Base-by-base conservation (phyloP, 345 rosid genomes). In the Dipteronia sinensis region DNA sequence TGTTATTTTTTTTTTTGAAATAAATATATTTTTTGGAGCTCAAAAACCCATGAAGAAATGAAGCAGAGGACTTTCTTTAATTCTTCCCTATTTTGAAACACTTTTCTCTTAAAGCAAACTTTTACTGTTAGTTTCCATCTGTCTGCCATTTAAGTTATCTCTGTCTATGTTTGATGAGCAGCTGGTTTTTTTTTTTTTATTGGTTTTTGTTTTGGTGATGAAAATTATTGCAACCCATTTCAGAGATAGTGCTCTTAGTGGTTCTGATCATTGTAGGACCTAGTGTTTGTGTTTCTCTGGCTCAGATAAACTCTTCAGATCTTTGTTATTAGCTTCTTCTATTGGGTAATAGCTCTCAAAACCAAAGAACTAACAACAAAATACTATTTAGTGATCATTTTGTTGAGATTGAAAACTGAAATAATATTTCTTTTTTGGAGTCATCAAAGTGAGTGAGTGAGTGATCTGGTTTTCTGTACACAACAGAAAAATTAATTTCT, bases 201-300 rank as follows among this genome's bases (percentile, higher is more conserved):
- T 8, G 40, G 20, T 55, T 53, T 17, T 27, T 59, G 31, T 17
- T 10, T 8, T 27, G 42, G 51, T 4, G 13, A 11, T 47, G 38
- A 71, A 46, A 66, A 76, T 67, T 66, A 71, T 61, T 71, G 65
- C 61, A 62, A 31, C 42, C 42, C 67, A 29, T 46, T 74, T 74
- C 11, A 59, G 4, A 63, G 25, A 38, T 44, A 27, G 66, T 59
- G 23, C 29, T 69, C 12, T 44, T 44, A 67, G 71, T 62, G 62
- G 69, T 10, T 68, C 66, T n/a, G 64, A 15, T 62, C 25, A 78
- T 77, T 38, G 78, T 77, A 73, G 72, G 75, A 77, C 78, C 75
- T 5, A 51, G 51, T 73, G 62, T 72, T 68, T 49, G 55, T 47
- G 69, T n/a, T 27, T 20, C 16, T 7, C 42, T 20, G 76, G 42